Evolutionary conservation across 495 filamentous ascomycete genomes (phyloP).

Genomic region (Pseudomonodictys pantanalensis): DNA sequence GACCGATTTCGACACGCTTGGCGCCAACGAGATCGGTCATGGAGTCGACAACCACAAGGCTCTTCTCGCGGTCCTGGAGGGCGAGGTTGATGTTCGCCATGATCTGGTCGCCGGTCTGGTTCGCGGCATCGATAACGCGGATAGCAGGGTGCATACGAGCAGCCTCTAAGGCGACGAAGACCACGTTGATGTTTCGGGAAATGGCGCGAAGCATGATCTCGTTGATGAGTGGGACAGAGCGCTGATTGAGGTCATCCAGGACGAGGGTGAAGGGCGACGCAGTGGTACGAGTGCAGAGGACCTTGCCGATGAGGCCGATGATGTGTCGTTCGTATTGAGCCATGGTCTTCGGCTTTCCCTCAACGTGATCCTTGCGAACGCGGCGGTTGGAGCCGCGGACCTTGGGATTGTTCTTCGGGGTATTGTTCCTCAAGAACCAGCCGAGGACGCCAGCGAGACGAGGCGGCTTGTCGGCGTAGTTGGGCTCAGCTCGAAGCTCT

Average conservation of each 20-base stretch:
- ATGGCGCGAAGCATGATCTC: conserved; percentile 20
- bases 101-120: neutral
- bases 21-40: conserved; percentile 19
- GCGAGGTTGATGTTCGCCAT: conserved; percentile 2
- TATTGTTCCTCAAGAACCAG: no score
- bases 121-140: conserved; percentile 10
- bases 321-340: conserved; percentile 18
- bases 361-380: conserved; percentile 1
- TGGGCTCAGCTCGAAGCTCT: no score
- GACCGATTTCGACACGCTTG: conserved; percentile 13
- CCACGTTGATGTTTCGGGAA: conserved; percentile 23
- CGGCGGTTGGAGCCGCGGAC: neutral
- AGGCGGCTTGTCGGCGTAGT: no score
- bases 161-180: conserved; percentile 16
- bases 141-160: neutral
- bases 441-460: no score
- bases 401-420: no score
- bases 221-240: conserved; percentile 41
- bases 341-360: neutral
- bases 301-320: conserved; percentile 38
- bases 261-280: conserved; percentile 69
- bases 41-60: conserved; percentile 30
- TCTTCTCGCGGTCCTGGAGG: conserved; percentile 6
- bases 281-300: conserved; percentile 67
- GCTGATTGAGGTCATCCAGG: conserved; percentile 72